Evolutionary conservation across 305 asterid genomes (phyloP).

Genomic region (Fraxinus baroniana): DNA sequence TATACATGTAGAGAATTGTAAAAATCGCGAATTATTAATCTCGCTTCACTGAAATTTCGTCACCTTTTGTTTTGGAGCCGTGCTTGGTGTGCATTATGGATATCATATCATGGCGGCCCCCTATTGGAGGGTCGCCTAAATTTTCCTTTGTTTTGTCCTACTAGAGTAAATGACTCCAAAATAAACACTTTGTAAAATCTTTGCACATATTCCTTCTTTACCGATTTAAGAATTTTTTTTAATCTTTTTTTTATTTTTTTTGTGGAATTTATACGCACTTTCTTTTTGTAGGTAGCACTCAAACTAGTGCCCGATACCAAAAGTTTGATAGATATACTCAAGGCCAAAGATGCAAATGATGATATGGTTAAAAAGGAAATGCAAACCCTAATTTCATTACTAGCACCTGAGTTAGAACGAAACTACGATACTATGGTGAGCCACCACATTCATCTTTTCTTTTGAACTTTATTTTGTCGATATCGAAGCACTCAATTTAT

Average conservation of each 20-base stretch:
- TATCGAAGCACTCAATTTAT: neutral
- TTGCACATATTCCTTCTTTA: neutral
- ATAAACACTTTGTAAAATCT: neutral
- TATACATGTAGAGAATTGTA: neutral
- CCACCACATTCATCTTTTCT: neutral
- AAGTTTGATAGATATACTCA: slow-evolving; percentile 30
- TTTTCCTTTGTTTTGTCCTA: too few species aligned
- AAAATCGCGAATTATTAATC: too few species aligned
- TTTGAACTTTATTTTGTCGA: neutral
- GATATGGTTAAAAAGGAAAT: slow-evolving; percentile 36
- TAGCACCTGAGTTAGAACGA: slow-evolving; percentile 32
- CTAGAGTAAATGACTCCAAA: neutral
- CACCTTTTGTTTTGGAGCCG: neutral
- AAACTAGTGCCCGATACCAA: slow-evolving; percentile 41
- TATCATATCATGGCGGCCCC: too few species aligned
- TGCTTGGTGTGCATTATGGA: too few species aligned
- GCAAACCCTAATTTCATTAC: slow-evolving; percentile 32
- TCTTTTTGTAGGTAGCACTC: slow-evolving; percentile 35
- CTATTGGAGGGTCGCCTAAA: too few species aligned
- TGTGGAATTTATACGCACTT: neutral
- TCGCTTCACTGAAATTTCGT: neutral
- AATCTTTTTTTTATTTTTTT: neutral
- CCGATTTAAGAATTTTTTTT: neutral
- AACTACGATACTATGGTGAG: slow-evolving; percentile 41
- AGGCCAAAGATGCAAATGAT: slow-evolving; percentile 31